Conservation (phyloP, 106 monocot species). For the Acorus gramineus region DNA sequence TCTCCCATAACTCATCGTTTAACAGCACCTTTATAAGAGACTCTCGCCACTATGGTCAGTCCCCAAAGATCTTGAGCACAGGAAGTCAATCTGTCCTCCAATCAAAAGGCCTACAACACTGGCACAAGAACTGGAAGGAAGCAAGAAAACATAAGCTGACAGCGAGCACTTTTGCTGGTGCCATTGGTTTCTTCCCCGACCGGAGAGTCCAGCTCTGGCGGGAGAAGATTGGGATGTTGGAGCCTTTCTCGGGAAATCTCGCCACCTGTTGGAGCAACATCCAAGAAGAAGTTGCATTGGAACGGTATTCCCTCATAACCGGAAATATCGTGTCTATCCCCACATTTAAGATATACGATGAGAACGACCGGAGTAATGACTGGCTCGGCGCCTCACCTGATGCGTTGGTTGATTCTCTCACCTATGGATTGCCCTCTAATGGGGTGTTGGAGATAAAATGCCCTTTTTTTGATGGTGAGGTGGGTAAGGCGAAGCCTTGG, state of each 20-base stretch:
- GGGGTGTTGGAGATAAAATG: slow-evolving; percentile 31
- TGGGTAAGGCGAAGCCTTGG: slow-evolving; percentile 11
- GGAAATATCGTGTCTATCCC: slow-evolving; percentile 8
- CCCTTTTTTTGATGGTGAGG: slow-evolving; percentile 13
- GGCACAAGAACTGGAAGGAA: slow-evolving; percentile 16
- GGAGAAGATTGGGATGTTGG: slow-evolving; percentile 13
- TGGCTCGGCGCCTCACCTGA: slow-evolving; percentile 26
- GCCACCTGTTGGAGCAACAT: slow-evolving; percentile 11
- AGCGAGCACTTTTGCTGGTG: slow-evolving; percentile 28
- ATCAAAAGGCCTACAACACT: slow-evolving; percentile 1
- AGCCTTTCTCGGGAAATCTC: slow-evolving; percentile 15
- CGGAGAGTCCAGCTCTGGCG: slow-evolving; percentile 22
- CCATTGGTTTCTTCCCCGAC: slow-evolving; percentile 18
- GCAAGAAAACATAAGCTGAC: slow-evolving; percentile 20
- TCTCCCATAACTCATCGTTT: too few relatives aligned
- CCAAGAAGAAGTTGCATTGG: slow-evolving; percentile 7
- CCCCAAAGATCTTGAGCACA: not conserved
- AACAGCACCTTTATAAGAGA: not conserved
- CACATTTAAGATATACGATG: slow-evolving; percentile 8
- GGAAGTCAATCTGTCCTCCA: not conserved
- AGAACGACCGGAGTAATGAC: slow-evolving; percentile 2
- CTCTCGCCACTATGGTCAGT: not conserved
- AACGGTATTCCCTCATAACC: slow-evolving; percentile 9
- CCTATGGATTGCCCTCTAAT: slow-evolving; percentile 2
- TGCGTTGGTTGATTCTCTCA: slow-evolving; percentile 5